These are phyloP conservation scores for Aspergillus taichungensis DNA, from an alignment of 495 filamentous ascomycete genomes.

Conservation along the genomic window DNA sequence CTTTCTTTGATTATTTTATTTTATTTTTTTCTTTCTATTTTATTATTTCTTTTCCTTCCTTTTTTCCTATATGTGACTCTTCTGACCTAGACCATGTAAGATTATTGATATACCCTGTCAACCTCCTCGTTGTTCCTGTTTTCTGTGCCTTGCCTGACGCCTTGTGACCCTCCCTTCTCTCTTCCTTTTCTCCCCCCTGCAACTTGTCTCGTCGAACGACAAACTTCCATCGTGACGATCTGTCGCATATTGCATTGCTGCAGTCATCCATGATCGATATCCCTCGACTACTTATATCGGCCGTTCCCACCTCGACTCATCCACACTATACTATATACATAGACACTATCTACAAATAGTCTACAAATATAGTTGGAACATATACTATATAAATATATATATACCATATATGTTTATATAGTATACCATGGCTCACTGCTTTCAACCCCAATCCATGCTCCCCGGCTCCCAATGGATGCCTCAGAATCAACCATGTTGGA, in stretches of 20 bases:
- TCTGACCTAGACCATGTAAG: conserved; percentile 3
- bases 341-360: no score
- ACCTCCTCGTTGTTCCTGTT: conserved; percentile 1
- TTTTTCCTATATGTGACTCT: conserved; percentile 3
- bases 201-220: conserved; percentile 5
- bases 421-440: conserved; percentile 28
- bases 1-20: conserved; percentile 5
- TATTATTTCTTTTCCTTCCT: conserved; percentile 7
- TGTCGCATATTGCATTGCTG: conserved; percentile 13
- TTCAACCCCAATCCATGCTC: conserved; percentile 21
- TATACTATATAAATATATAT: not conserved
- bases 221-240: conserved; percentile 9
- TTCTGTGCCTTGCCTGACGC: conserved; percentile 19
- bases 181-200: not conserved
- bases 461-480: conserved; percentile 24
- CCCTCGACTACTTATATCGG: conserved; percentile 10
- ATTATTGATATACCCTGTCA: not conserved
- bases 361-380: no score
- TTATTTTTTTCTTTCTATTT: conserved; percentile 6
- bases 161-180: conserved; percentile 13
- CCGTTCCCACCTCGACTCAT: conserved; percentile 2
- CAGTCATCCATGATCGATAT: conserved; percentile 10
- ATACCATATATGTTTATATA: not conserved
- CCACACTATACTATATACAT: not conserved
- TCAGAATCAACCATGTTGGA: conserved; percentile 14